A percentile compares a stretch with the other conserved stretches of the same genome.
phyloP scores from a whole-genome alignment of 148 eudicot genomes.

The Dysphania ambrosioides region DNA sequence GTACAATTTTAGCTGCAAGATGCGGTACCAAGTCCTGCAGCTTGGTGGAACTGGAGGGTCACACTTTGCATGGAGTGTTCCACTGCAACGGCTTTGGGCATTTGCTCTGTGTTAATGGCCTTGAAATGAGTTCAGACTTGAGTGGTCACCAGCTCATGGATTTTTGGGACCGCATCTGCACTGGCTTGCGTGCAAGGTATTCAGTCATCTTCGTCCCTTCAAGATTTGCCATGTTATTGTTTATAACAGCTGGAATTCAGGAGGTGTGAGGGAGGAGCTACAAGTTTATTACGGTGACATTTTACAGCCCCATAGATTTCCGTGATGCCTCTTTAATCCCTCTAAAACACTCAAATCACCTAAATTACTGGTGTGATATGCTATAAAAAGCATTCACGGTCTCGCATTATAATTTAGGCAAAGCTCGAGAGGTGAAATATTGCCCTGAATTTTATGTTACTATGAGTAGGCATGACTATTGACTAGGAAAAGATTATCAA shows the following conservation, averaged over 20 bases:
- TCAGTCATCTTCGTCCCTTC: neutral
- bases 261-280: too few relatives aligned
- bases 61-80: slow-evolving; percentile 84
- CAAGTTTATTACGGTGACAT: too few relatives aligned
- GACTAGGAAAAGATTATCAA: neutral
- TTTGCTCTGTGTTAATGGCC: slow-evolving; percentile 84
- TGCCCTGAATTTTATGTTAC: neutral
- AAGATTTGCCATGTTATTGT: neutral
- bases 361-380: too few relatives aligned
- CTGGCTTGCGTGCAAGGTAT: slow-evolving; percentile 70
- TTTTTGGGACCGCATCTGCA: slow-evolving; percentile 89
- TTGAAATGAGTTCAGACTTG: slow-evolving; percentile 65
- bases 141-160: slow-evolving; percentile 83
- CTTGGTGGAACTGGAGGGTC: slow-evolving; percentile 66
- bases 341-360: too few relatives aligned
- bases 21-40: slow-evolving; percentile 36
- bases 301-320: too few relatives aligned
- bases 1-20: slow-evolving; percentile 28
- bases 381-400: too few relatives aligned
- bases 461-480: neutral
- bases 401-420: too few relatives aligned
- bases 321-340: too few relatives aligned
- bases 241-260: neutral
- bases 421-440: too few relatives aligned
- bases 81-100: slow-evolving; percentile 97